Evolutionary conservation across 2,329 filamentous ascomycete species (phyloP).

Genomic region (Diaporthe citrichinensis): DNA sequence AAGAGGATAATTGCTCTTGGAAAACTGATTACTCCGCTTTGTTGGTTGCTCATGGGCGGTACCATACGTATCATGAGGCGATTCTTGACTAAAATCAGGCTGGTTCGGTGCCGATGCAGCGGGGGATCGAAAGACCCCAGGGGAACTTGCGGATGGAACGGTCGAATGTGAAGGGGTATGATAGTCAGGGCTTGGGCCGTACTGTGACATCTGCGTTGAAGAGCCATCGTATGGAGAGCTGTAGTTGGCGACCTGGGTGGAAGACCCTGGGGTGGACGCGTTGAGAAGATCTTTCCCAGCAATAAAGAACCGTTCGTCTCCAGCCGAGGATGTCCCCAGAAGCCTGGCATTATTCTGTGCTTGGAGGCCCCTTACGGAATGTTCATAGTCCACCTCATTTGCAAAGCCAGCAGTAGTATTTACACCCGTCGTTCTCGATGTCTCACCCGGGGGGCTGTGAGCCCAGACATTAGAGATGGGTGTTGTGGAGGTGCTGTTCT

Average conservation of each 20-base stretch:
- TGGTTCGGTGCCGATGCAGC: background rate
- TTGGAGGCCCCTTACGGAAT: background rate
- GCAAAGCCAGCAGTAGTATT: background rate
- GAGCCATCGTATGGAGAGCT: constrained; percentile 16
- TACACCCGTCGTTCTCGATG: background rate
- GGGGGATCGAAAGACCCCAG: constrained; percentile 7
- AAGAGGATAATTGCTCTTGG: constrained; percentile 5
- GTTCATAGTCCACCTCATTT: background rate
- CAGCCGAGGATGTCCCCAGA: background rate
- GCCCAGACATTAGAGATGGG: background rate
- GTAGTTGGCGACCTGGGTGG: constrained; percentile 2
- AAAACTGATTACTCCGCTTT: background rate
- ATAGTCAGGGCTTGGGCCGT: constrained; percentile 4
- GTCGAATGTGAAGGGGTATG: constrained; percentile 8
- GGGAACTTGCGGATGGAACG: background rate
- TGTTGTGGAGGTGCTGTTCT: constrained; percentile 1
- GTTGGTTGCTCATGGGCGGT: background rate
- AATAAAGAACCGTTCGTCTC: constrained; percentile 10
- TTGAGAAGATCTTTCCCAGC: constrained; percentile 23
- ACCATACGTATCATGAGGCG: background rate
- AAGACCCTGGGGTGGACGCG: background rate
- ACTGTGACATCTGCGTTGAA: constrained; percentile 12
- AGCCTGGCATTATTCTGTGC: background rate
- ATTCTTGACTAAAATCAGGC: background rate
- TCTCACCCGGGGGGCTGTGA: background rate